Evolutionary conservation across 2,329 filamentous ascomycete species (phyloP), one percentile per base, ranked within the genome.

Genomic region (Diaporthe ampelina): DNA sequence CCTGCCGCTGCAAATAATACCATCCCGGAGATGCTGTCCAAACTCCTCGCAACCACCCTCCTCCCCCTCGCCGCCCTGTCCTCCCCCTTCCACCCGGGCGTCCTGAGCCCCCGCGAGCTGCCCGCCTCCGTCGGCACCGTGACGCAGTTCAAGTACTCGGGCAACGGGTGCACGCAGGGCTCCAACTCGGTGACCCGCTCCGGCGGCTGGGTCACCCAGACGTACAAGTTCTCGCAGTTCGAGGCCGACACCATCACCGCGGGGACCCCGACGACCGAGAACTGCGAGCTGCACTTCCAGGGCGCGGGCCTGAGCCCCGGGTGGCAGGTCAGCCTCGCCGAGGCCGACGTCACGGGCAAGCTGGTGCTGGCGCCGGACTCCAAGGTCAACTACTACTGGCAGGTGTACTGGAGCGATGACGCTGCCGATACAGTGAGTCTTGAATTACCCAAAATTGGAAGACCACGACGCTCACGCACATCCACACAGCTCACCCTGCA

Each of bases 281-380:
- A 83, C 80, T 85, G 84, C 81, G 80, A 85, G 77, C 79, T 81
- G 8, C 83, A 85, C 76, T 58, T 84, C 57, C 79, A 82, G 74
- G 76, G 78, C 40, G 68, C 77, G 6, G 81, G 82, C 29, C 78
- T 79, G 54, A 72, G 77, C 50, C 73, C 81, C 4, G 84, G 84
- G 9, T 85, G 83, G 83, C 84, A 85, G 80, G 79, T 84, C 54
- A 81, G 82, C 52, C 76, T 85, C 70, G 77, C 78, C 50, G 79
- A 80, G 63, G 82, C 83, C 29, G 76, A 72, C 26, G 80, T 84
- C 57, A 76, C 76, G 35, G 83, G 83, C 15, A 81, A 80, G 73
- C 76, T 82, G 26, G 77, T 79, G 1, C 81, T 67, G 40, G 63
- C 63, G 19, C 63, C 63, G 6, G 63, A 37, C 29, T 32, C 82